Evolutionary conservation across 345 rosid genomes (phyloP).

Genomic region (Theobroma cacao): DNA sequence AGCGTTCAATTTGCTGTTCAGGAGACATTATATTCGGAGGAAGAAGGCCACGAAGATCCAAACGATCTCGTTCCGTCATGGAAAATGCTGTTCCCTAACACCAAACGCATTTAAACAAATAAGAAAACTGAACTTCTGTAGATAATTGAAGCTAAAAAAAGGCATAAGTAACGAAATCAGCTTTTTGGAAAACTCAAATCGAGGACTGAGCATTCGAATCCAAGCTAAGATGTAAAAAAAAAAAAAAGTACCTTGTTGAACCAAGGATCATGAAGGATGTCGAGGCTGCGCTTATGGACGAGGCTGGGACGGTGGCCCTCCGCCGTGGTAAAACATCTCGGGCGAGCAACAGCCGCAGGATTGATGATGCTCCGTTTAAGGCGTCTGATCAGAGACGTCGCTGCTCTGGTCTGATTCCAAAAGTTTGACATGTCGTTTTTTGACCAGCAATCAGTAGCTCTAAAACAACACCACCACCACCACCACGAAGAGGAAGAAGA

Average conservation of each 20-base stretch:
- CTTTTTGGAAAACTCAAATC: not conserved
- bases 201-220: not conserved
- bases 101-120: not conserved
- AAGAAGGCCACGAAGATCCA: constrained; percentile 94
- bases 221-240: not conserved
- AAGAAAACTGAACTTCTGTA: not conserved
- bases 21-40: constrained; percentile 88
- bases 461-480: not conserved
- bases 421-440: constrained; percentile 21
- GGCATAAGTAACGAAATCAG: not conserved
- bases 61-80: constrained; percentile 92
- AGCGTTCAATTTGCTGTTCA: constrained; percentile 87
- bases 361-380: constrained; percentile 31
- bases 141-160: not conserved
- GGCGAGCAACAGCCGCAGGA: constrained; percentile 17
- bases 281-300: constrained; percentile 94
- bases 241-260: constrained; percentile 69
- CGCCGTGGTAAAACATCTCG: constrained; percentile 69
- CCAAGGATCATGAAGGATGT: constrained; percentile 98
- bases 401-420: constrained; percentile 44
- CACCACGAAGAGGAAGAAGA: not conserved
- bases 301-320: constrained; percentile 91
- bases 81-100: constrained; percentile 90
- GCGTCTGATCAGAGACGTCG: constrained; percentile 42
- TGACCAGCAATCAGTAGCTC: not conserved